Base-by-base conservation (phyloP, 2,329 filamentous ascomycete species). In the Ceratocystis alfenasii region DNA sequence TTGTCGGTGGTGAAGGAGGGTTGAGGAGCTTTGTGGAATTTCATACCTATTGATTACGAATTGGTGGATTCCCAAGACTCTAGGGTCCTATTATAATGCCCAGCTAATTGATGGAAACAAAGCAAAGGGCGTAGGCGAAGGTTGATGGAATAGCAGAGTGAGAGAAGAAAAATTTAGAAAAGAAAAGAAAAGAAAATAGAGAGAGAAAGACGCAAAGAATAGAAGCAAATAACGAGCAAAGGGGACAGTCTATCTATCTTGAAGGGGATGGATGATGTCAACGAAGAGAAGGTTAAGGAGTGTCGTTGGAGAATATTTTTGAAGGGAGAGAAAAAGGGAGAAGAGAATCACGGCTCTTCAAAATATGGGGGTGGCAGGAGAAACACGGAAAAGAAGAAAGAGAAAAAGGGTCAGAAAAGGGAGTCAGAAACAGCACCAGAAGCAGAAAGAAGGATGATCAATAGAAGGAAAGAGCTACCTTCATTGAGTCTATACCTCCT, bases 11-110 rank as follows among this genome's bases (percentile, higher is more conserved):
- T 57, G 53, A n/a, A 41, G 36, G 36, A 41, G 36, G 36, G 10
- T 57, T 33, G 53, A 57, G 53, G 22, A 17, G 53, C 28, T 59
- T 36, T 36, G 30, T 59, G 55, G 55, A 17, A 15, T 59, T 59
- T 59, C 55, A 59, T 59, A 59, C 55, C 55, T 59, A n/a, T 59
- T 59, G 55, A 59, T 36, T n/a, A 59, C 33, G 12, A 28, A 28
- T 53, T 22, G 22, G 36, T 41, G 36, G 48, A 53, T 53, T 53
- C 48, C 25, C 25, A 12, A 53, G 48, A 53, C 20, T 53, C 22
- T 12, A 28, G 22, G 48, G 48, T 15, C 20, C 48, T 28, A 53
- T 25, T 25, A 28, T 53, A 28, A 25, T 15, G 36, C 36, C 48
- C 48, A 12, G 25, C 20, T 53, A 53, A 10, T 53, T 10, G 28